Evolutionary conservation across 345 rosid species (phyloP), one percentile per base, ranked within the genome.

Genomic region (Euphorbia pulcherrima): DNA sequence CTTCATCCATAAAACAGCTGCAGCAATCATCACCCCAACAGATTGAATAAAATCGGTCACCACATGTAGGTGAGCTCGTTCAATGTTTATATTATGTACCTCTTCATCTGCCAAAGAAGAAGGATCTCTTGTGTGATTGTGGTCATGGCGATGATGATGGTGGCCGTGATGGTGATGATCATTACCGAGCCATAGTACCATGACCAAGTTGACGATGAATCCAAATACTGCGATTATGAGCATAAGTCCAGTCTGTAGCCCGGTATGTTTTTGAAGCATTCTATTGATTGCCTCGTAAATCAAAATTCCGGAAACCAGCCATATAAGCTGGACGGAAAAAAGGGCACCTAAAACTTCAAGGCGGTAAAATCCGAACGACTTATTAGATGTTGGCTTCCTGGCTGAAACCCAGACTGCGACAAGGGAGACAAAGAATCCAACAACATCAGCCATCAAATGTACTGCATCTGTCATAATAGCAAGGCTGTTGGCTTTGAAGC

Each of bases 381-480:
- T 84, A 60, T 70, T 72, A 1, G 81, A 54, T 24, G 89, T 88
- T 21, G 98, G 84, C 67, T 83, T 78, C 98, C 98, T 88, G 59
- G 89, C 86, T 2, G 98, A 90, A n/a, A 88, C 90, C 83, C 90
- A 81, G 47, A 88, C 82, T 0, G 92, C 75, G 18, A 90, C 77
- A 58, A 92, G 86, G 33, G 98, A 83, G 50, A 92, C 80, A 28
- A 77, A 79, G 33, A 88, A 78, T 64, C 96, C 97, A 13, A 83
- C 87, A 18, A 88, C 78, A 75, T 92, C 98, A 0, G 87, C 78
- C 7, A 88, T 74, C 85, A 90, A 72, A 81, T 88, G 98, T 0
- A 88, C 95, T 62, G 98, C 97, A 75, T 92, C 97, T 0, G 97
- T 80, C 53, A 92, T 78, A 6, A 87, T 83, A 27, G 97, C 96